Evolutionary conservation across 2,329 filamentous ascomycete species (phyloP).

Genomic region (Fusarium anthophilum): DNA sequence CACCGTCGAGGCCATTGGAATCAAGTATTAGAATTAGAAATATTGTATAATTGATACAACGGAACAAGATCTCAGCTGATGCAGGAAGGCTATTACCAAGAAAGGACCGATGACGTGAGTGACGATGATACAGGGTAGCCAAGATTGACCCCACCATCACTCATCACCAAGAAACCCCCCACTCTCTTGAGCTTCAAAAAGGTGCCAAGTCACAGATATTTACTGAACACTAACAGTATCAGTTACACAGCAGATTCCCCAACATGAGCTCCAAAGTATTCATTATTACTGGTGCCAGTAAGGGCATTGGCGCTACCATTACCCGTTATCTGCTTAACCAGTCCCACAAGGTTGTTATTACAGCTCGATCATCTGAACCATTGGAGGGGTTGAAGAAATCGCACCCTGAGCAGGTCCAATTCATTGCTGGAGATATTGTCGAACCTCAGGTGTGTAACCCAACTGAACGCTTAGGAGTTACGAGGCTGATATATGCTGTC

Average conservation of each 20-base stretch:
- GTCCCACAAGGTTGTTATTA: conserved; percentile 67
- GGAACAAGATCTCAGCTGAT: neutral
- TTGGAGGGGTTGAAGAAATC: conserved; percentile 62
- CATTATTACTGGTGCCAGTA: conserved; percentile 73
- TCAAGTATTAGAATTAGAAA: neutral
- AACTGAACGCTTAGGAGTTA: neutral
- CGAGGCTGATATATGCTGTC: neutral
- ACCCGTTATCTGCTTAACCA: conserved; percentile 60
- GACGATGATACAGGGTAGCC: conserved; percentile 32
- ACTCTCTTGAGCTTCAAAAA: conserved; percentile 15
- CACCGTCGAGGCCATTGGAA: conserved; percentile 61
- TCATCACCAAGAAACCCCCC: conserved; percentile 16
- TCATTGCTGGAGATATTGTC: conserved; percentile 64
- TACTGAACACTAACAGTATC: neutral
- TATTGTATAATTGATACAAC: neutral
- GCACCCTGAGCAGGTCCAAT: conserved; percentile 61
- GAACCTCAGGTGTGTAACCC: conserved; percentile 50
- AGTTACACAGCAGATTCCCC: neutral
- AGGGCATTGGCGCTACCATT: conserved; percentile 69
- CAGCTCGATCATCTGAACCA: conserved; percentile 62
- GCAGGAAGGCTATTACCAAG: conserved; percentile 3
- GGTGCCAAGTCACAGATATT: conserved; percentile 8
- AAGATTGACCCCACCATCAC: conserved; percentile 19
- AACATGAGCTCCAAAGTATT: conserved; percentile 70
- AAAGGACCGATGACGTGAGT: conserved; percentile 32